These are phyloP conservation scores for Pistacia integerrima DNA, from an alignment of 345 rosid species.

Conservation along the genomic window DNA sequence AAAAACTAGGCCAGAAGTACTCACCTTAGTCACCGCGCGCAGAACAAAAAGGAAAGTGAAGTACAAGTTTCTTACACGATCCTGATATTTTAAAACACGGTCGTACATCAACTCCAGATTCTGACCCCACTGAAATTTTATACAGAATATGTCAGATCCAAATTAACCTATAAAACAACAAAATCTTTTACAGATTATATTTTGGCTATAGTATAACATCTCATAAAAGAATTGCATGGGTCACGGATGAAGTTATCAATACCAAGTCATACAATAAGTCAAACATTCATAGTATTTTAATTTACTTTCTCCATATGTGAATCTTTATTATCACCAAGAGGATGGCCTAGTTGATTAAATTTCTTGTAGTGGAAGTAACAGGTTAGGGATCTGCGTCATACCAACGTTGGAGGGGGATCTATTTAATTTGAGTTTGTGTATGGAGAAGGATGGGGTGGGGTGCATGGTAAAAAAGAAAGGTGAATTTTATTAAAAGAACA, in stretches of 20 bases:
- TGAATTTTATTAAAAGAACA: not conserved
- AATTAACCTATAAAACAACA: not conserved
- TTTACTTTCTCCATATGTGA: too few species aligned
- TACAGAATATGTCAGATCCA: slow-evolving; percentile 15
- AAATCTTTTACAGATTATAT: slow-evolving; percentile 1
- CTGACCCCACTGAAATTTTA: slow-evolving; percentile 85
- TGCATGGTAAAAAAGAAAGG: not conserved
- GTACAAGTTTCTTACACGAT: slow-evolving; percentile 85
- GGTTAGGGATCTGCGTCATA: too few species aligned
- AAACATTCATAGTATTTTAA: not conserved
- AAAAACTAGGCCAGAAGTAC: not conserved
- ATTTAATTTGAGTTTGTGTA: too few species aligned
- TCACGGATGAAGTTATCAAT: not conserved
- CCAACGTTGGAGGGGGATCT: too few species aligned
- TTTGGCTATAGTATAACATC: not conserved
- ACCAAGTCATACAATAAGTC: not conserved
- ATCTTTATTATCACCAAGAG: too few species aligned
- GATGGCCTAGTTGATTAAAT: not conserved
- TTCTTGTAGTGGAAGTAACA: too few species aligned
- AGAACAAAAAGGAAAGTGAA: slow-evolving; percentile 93
- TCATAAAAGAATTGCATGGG: not conserved
- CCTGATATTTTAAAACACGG: slow-evolving; percentile 81
- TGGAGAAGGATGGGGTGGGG: too few species aligned
- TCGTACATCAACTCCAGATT: slow-evolving; percentile 80
- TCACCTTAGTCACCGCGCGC: slow-evolving; percentile 88